These are phyloP conservation scores for Pseudocercospora cruenta DNA, from an alignment of 2,329 filamentous ascomycete species.

Conservation along the genomic window DNA sequence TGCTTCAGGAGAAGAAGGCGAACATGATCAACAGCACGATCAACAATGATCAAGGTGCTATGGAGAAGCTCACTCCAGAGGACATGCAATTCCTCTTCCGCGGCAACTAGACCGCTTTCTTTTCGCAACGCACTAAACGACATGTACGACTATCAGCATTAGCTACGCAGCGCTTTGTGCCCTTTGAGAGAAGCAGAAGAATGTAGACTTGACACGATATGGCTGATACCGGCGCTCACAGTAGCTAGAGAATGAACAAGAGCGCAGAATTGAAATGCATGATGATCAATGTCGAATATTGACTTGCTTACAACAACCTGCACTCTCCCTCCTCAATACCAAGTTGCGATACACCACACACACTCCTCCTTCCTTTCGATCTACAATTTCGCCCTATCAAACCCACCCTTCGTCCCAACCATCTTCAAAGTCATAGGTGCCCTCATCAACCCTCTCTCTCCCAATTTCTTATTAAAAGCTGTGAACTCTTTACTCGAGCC, in stretches of 20 bases:
- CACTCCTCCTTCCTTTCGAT: too few relatives aligned
- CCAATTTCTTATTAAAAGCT: slow-evolving; percentile 25
- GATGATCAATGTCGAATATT: too few relatives aligned
- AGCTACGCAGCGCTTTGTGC: neutral
- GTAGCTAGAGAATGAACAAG: neutral
- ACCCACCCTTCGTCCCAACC: slow-evolving; percentile 19
- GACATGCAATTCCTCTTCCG: slow-evolving; percentile 98
- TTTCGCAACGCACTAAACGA: neutral
- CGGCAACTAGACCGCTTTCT: slow-evolving; percentile 54
- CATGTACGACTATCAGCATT: neutral
- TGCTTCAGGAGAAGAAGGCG: slow-evolving; percentile 97
- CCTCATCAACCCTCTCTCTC: slow-evolving; percentile 22
- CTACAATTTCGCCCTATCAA: slow-evolving; percentile 18
- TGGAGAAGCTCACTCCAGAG: slow-evolving; percentile 86
- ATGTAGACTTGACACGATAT: neutral
- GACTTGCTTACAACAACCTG: too few relatives aligned
- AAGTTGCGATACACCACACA: too few relatives aligned
- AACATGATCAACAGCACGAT: slow-evolving; percentile 98
- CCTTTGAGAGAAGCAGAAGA: neutral
- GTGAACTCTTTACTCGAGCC: slow-evolving; percentile 19
- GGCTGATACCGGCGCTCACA: neutral
- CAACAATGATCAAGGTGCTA: slow-evolving; percentile 86
- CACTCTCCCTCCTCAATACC: too few relatives aligned
- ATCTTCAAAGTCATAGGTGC: slow-evolving; percentile 25
- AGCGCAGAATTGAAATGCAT: neutral